These are phyloP conservation scores for Epicoccum nigrum DNA, from an alignment of 2,329 filamentous ascomycete species.

Conservation along the genomic window DNA sequence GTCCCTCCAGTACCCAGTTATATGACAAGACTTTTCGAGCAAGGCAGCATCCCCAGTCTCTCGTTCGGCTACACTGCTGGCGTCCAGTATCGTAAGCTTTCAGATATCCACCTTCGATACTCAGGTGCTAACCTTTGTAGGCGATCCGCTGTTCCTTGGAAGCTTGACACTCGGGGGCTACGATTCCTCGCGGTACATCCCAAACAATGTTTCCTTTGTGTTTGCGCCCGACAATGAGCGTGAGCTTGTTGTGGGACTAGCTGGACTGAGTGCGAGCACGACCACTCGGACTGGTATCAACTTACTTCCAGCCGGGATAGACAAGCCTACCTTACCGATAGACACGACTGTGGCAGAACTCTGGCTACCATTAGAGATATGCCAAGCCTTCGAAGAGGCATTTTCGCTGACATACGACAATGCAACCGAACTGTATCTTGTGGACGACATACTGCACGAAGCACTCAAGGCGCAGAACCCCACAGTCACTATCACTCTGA, in stretches of 20 bases:
- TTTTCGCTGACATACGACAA: slow-evolving; percentile 71
- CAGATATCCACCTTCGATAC: not conserved
- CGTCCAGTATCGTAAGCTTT: slow-evolving; percentile 68
- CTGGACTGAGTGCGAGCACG: slow-evolving; percentile 46
- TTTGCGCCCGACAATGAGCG: slow-evolving; percentile 62
- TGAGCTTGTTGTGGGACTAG: slow-evolving; percentile 65
- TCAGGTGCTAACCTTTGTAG: slow-evolving; percentile 27
- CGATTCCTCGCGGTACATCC: slow-evolving; percentile 66
- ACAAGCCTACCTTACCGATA: slow-evolving; percentile 53
- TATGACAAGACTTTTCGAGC: slow-evolving; percentile 58
- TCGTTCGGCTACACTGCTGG: slow-evolving; percentile 79
- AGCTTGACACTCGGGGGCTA: slow-evolving; percentile 73
- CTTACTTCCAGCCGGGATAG: slow-evolving; percentile 35
- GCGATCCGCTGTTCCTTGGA: slow-evolving; percentile 43
- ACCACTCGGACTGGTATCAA: slow-evolving; percentile 37
- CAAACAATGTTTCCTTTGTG: slow-evolving; percentile 66
- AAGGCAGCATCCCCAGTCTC: slow-evolving; percentile 69
- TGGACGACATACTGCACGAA: slow-evolving; percentile 63
- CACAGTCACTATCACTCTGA: slow-evolving; percentile 53
- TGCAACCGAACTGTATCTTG: slow-evolving; percentile 67
- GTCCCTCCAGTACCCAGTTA: slow-evolving; percentile 62
- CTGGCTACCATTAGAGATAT: slow-evolving; percentile 59
- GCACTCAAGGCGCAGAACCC: slow-evolving; percentile 53
- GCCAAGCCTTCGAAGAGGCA: slow-evolving; percentile 67
- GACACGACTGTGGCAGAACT: slow-evolving; percentile 58